A percentile compares a stretch with the other conserved stretches of the same genome.
Conservation (phyloP, 495 filamentous ascomycete genomes). For the Aspergillus conjunctus region DNA sequence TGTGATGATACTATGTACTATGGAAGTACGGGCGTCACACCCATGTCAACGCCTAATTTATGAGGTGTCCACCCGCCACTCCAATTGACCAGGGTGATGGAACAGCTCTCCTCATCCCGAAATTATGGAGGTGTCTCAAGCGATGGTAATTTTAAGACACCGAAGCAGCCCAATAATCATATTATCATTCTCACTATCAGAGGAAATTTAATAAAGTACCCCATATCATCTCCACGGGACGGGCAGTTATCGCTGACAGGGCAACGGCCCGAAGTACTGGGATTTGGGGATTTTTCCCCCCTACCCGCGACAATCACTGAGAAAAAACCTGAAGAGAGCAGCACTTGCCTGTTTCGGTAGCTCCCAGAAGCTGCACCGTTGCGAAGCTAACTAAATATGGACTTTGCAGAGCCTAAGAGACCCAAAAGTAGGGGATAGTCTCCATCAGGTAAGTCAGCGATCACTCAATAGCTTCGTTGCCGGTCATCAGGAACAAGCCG, state of each 20-base stretch:
- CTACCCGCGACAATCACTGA: neutral
- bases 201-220: slow-evolving; percentile 2
- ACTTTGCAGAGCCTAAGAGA: neutral
- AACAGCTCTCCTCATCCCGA: neutral
- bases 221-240: slow-evolving; percentile 1
- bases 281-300: neutral
- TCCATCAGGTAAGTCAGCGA: neutral
- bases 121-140: neutral
- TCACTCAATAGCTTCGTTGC: slow-evolving; percentile 1
- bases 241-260: neutral
- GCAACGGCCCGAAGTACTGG: neutral
- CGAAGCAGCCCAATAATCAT: too few species aligned
- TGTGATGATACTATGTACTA: neutral
- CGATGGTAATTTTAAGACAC: too few species aligned
- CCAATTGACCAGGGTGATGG: neutral
- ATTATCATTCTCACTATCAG: neutral
- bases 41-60: slow-evolving; percentile 1
- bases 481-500: slow-evolving; percentile 4
- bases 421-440: slow-evolving; percentile 1
- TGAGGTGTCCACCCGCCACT: neutral
- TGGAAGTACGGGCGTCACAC: neutral
- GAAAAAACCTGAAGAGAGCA: neutral
- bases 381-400: neutral
- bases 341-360: too few species aligned
- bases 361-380: neutral